These are phyloP conservation scores for Periglandula ipomoeae DNA, from an alignment of 2,329 filamentous ascomycete species.

Conservation along the genomic window DNA sequence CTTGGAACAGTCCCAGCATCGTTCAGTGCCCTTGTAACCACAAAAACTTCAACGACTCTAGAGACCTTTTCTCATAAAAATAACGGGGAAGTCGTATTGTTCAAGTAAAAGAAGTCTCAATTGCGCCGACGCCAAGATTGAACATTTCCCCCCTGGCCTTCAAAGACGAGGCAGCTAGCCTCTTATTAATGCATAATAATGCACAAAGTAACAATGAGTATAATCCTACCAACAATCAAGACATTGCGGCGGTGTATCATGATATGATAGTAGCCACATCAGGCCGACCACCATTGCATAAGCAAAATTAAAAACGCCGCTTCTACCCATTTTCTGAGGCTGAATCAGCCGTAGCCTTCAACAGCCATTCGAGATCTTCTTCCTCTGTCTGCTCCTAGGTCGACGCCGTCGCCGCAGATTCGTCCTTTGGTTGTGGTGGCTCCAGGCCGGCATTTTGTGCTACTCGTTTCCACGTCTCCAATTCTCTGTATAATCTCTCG, in stretches of 20 bases:
- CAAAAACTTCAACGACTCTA: no score
- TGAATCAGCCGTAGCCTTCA: not conserved
- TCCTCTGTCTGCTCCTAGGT: slow-evolving; percentile 15
- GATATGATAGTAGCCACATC: not conserved
- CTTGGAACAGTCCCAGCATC: no score
- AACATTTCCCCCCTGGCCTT: no score
- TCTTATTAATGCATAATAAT: no score
- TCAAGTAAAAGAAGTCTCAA: no score
- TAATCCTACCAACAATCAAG: not conserved
- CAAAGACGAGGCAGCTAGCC: no score
- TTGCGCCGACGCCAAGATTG: no score
- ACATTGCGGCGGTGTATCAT: slow-evolving; percentile 1
- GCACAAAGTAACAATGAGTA: no score
- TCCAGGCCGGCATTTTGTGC: slow-evolving; percentile 51
- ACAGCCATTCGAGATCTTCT: not conserved
- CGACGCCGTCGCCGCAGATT: slow-evolving; percentile 18
- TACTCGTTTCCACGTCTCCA: slow-evolving; percentile 69
- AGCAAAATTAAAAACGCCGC: no score
- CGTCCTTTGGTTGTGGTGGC: slow-evolving; percentile 30
- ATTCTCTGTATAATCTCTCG: slow-evolving; percentile 66
- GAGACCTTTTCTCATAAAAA: no score
- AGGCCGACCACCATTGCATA: not conserved
- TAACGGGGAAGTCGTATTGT: not conserved
- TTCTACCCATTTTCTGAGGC: not conserved
- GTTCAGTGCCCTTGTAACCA: no score